Evolutionary conservation across 805 yeast species (phyloP).

Genomic region (Torulaspora microellipsoides): DNA sequence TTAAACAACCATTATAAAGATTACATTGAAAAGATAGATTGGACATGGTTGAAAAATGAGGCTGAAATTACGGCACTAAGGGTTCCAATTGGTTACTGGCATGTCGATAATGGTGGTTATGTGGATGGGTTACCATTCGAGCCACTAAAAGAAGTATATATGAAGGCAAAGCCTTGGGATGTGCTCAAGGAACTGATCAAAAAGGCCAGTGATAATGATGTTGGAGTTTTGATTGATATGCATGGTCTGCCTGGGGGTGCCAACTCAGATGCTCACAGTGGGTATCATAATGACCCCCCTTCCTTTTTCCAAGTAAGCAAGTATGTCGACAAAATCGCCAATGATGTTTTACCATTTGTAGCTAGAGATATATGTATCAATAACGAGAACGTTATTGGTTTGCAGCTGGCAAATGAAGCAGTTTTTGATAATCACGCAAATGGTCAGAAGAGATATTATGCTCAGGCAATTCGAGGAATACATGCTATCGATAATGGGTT

Average conservation of each 20-base stretch:
- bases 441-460: slow-evolving; percentile 57
- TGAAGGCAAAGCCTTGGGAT: slow-evolving; percentile 60
- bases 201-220: slow-evolving; percentile 55
- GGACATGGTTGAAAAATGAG: slow-evolving; percentile 63
- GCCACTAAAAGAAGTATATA: slow-evolving; percentile 51
- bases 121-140: slow-evolving; percentile 57
- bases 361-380: slow-evolving; percentile 50
- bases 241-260: slow-evolving; percentile 95
- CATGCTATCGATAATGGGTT: slow-evolving; percentile 49
- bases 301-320: slow-evolving; percentile 39
- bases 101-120: slow-evolving; percentile 59
- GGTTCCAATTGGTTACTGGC: slow-evolving; percentile 92
- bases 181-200: slow-evolving; percentile 51
- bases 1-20: slow-evolving; percentile 62
- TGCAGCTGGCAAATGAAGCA: slow-evolving; percentile 85
- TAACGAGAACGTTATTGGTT: slow-evolving; percentile 68
- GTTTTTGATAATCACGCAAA: slow-evolving; percentile 53
- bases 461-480: slow-evolving; percentile 57
- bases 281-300: slow-evolving; percentile 40
- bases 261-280: slow-evolving; percentile 80
- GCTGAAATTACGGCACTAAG: slow-evolving; percentile 74
- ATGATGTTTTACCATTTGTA: slow-evolving; percentile 52
- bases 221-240: slow-evolving; percentile 75
- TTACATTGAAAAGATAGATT: slow-evolving; percentile 65
- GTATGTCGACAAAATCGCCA: slow-evolving; percentile 41